phyloP scores from a whole-genome alignment of 768 basidiomycete genomes.

The Psilocybe sp. region DNA sequence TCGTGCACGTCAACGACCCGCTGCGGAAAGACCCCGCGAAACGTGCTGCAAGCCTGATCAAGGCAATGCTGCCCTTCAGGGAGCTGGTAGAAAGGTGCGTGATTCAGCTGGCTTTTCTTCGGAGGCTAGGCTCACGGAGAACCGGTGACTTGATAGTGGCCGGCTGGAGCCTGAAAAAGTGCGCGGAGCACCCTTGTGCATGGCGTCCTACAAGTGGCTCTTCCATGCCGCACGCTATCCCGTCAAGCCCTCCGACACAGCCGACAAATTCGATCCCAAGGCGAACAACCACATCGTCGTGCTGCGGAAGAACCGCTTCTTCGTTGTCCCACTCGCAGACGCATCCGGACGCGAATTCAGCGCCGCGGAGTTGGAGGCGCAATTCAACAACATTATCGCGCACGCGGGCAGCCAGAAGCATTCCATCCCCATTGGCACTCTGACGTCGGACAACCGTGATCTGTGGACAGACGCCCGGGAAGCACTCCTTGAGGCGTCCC shows the following conservation, averaged over 20 bases:
- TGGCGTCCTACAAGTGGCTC: slow-evolving; percentile 95
- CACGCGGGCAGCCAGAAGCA: slow-evolving; percentile 47
- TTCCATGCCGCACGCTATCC: slow-evolving; percentile 96
- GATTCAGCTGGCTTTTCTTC: not conserved
- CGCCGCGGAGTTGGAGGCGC: slow-evolving; percentile 80
- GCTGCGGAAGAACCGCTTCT: slow-evolving; percentile 90
- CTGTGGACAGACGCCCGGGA: slow-evolving; percentile 76
- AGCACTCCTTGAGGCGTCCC: slow-evolving; percentile 62
- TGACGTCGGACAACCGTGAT: slow-evolving; percentile 90
- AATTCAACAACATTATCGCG: slow-evolving; percentile 67
- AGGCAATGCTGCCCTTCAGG: slow-evolving; percentile 84
- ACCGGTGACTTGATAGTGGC: slow-evolving; percentile 38
- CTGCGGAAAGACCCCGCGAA: slow-evolving; percentile 51
- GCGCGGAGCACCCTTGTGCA: slow-evolving; percentile 75
- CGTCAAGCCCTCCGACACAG: slow-evolving; percentile 76
- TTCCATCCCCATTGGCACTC: slow-evolving; percentile 63
- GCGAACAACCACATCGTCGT: slow-evolving; percentile 87
- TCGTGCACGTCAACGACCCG: slow-evolving; percentile 75
- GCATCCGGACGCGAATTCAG: slow-evolving; percentile 67
- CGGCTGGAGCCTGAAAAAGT: slow-evolving; percentile 87
- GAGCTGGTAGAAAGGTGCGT: slow-evolving; percentile 77
- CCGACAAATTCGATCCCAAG: slow-evolving; percentile 71
- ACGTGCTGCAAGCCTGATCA: slow-evolving; percentile 80
- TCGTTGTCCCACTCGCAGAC: slow-evolving; percentile 69
- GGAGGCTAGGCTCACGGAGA: not conserved